Evolutionary conservation across 805 yeast species (phyloP).

Genomic region (Cyberlindnera japonica): DNA sequence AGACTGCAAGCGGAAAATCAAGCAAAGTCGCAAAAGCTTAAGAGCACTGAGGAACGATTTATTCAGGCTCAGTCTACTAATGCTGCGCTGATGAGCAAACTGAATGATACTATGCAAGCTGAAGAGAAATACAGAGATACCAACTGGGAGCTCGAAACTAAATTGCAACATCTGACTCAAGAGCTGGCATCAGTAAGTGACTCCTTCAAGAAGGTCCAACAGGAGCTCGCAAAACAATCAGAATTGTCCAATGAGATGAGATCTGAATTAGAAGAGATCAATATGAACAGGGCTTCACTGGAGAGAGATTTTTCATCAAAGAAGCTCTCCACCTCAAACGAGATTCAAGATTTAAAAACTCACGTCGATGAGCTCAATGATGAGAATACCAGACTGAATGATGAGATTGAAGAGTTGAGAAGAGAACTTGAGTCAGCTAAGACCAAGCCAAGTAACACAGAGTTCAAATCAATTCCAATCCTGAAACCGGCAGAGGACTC

Average conservation of each 20-base stretch:
- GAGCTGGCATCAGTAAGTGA: conserved; percentile 38
- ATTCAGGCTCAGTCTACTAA: conserved; percentile 27
- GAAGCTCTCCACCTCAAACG: conserved; percentile 35
- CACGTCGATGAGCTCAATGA: conserved; percentile 61
- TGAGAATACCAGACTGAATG: conserved; percentile 59
- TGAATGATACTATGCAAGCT: conserved; percentile 26
- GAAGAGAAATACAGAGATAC: conserved; percentile 54
- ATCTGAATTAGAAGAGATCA: conserved; percentile 47
- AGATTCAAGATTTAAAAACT: conserved; percentile 45
- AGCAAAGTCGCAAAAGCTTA: conserved; percentile 39
- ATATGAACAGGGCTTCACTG: conserved; percentile 37
- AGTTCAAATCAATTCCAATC: conserved; percentile 18
- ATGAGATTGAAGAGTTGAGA: conserved; percentile 32
- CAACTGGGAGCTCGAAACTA: conserved; percentile 63
- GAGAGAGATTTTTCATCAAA: conserved; percentile 36
- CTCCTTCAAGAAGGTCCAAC: conserved; percentile 36
- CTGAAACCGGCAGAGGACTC: conserved; percentile 26
- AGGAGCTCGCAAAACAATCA: conserved; percentile 38
- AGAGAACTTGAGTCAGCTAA: conserved; percentile 18
- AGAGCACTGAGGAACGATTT: conserved; percentile 41
- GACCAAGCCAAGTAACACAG: conserved; percentile 17
- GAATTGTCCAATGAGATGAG: conserved; percentile 36
- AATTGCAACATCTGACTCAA: conserved; percentile 35
- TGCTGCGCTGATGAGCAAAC: conserved; percentile 20
- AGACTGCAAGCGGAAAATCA: conserved; percentile 63